A percentile compares a stretch with the other conserved stretches of the same genome.
These are phyloP conservation scores for Odonthalia washingtoniensis DNA, from an alignment of 31 red algal genomes.

Conservation along the genomic window DNA sequence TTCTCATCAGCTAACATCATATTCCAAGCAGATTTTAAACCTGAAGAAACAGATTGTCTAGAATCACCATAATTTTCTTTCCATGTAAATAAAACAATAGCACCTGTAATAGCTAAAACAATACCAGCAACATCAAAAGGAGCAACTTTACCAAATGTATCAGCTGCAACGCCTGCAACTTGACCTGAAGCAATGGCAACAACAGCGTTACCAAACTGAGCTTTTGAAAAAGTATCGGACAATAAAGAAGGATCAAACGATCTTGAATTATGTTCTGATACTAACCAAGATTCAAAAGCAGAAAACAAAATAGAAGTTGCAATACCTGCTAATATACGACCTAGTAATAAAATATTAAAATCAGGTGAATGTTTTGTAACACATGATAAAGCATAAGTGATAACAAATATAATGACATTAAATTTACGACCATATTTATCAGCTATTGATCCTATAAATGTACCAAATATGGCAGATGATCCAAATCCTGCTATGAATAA, in stretches of 20 bases:
- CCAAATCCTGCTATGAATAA: slow-evolving; percentile 98
- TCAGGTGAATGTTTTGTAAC: slow-evolving; percentile 90
- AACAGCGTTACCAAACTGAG: slow-evolving; percentile 91
- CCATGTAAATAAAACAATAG: slow-evolving; percentile 78
- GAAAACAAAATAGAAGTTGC: slow-evolving; percentile 94
- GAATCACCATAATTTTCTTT: slow-evolving; percentile 93
- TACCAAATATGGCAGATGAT: slow-evolving; percentile 87
- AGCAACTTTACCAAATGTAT: slow-evolving; percentile 76
- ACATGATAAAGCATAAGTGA: slow-evolving; percentile 87
- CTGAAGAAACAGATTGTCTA: slow-evolving; percentile 58
- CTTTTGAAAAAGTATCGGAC: slow-evolving; percentile 89
- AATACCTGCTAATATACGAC: slow-evolving; percentile 87
- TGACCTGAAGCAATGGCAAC: slow-evolving; percentile 90
- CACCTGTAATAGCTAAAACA: slow-evolving; percentile 54
- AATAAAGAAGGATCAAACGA: slow-evolving; percentile 55
- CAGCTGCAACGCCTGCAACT: slow-evolving; percentile 79
- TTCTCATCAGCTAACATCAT: slow-evolving; percentile 74
- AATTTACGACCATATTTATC: slow-evolving; percentile 88
- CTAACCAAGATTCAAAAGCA: slow-evolving; percentile 95
- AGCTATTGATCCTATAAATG: slow-evolving; percentile 87
- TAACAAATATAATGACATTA: slow-evolving; percentile 73
- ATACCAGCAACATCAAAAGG: slow-evolving; percentile 86
- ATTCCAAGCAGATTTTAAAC: slow-evolving; percentile 62
- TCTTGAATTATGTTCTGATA: slow-evolving; percentile 84
- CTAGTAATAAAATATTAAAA: slow-evolving; percentile 86